Evolutionary conservation across 2,329 filamentous ascomycete genomes (phyloP).

Genomic region (Graphiopsis chlorocephala): DNA sequence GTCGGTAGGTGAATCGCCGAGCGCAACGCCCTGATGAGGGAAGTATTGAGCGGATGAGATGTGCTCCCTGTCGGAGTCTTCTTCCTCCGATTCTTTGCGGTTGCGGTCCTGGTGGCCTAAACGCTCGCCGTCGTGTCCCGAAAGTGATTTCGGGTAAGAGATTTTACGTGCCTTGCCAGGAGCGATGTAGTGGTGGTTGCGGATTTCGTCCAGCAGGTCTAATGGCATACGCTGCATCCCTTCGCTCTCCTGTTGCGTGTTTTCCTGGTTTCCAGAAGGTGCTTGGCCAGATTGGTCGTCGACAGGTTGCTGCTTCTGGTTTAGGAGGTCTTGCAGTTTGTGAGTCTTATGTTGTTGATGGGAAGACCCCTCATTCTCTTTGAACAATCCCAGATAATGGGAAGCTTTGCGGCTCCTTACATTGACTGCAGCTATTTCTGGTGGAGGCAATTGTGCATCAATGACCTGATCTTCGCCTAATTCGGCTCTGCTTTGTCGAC

Average conservation of each 20-base stretch:
- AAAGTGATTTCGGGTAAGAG: constrained; percentile 37
- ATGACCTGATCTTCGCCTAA: constrained; percentile 58
- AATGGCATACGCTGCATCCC: constrained; percentile 42
- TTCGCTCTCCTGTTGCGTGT: background rate
- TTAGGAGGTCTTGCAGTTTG: constrained; percentile 8
- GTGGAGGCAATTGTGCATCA: constrained; percentile 60
- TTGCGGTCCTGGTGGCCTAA: constrained; percentile 16
- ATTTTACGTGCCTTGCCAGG: constrained; percentile 46
- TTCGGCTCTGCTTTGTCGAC: constrained; percentile 32
- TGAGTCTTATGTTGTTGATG: constrained; percentile 3
- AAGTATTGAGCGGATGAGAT: constrained; percentile 84
- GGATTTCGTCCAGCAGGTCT: constrained; percentile 56
- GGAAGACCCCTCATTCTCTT: constrained; percentile 36
- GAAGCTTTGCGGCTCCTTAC: constrained; percentile 64
- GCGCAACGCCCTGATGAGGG: constrained; percentile 63
- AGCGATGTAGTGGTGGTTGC: constrained; percentile 52
- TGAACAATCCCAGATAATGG: constrained; percentile 64
- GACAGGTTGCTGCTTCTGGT: constrained; percentile 2
- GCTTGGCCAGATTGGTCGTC: background rate
- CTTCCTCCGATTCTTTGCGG: constrained; percentile 30
- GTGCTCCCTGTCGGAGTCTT: constrained; percentile 73
- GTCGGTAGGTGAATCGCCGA: constrained; percentile 38
- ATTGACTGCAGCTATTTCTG: constrained; percentile 50
- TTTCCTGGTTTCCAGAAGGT: background rate
- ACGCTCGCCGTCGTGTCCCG: constrained; percentile 22